Evolutionary conservation across 2,329 filamentous ascomycete species (phyloP).

Genomic region (Ophiostoma quercus): DNA sequence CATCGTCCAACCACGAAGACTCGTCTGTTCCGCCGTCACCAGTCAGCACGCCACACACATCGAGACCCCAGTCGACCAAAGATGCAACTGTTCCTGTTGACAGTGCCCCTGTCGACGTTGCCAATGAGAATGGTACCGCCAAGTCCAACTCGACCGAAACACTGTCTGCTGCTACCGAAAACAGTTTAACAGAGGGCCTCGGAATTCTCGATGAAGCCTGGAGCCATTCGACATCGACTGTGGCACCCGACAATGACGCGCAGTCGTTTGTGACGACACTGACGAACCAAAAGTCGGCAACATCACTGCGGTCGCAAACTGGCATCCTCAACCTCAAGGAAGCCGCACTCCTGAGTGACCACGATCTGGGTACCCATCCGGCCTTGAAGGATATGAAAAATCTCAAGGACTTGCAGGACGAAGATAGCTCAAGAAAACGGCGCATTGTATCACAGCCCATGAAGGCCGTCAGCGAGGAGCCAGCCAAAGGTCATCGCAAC

Average conservation of each 20-base stretch:
- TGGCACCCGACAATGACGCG: conserved; percentile 30
- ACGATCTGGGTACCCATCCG: conserved; percentile 16
- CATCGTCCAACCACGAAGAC: conserved; percentile 40
- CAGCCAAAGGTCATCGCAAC: neutral
- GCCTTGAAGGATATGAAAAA: conserved; percentile 2
- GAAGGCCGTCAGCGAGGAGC: neutral
- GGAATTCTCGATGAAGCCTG: conserved; percentile 28
- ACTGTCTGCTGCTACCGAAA: neutral
- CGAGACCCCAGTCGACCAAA: conserved; percentile 40
- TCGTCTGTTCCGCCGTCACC: conserved; percentile 36
- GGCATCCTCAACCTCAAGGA: conserved; percentile 13
- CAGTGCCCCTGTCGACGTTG: conserved; percentile 26
- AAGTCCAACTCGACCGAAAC: neutral
- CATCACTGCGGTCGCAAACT: conserved; percentile 15
- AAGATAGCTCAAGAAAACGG: neutral
- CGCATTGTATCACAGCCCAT: neutral
- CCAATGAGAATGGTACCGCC: neutral
- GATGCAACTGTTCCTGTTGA: conserved; percentile 28
- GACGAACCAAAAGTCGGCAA: conserved; percentile 22
- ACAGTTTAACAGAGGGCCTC: neutral
- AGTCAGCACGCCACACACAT: conserved; percentile 40
- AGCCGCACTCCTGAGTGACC: conserved; percentile 13
- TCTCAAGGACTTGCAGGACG: neutral
- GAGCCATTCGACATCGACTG: conserved; percentile 30
- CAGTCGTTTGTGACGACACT: conserved; percentile 30